A percentile compares a stretch with the other conserved stretches of the same genome.
Conservation (phyloP, 768 basidiomycete genomes). For the Chiua virens region DNA sequence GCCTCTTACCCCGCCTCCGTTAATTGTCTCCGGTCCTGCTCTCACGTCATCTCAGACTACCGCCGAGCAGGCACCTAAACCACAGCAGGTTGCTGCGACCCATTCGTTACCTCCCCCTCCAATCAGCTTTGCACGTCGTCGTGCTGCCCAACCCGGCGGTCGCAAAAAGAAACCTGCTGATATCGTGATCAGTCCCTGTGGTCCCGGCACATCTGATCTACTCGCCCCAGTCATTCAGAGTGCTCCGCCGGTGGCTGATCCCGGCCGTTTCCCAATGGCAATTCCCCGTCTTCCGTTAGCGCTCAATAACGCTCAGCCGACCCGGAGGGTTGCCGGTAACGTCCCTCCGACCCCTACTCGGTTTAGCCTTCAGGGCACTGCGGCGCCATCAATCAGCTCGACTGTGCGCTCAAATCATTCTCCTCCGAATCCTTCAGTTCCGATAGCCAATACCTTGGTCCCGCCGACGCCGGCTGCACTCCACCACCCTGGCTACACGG, state of each 20-base stretch:
- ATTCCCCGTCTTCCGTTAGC: conserved; percentile 63
- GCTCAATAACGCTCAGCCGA: conserved; percentile 42
- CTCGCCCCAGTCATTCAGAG: conserved; percentile 72
- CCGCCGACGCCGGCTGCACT: conserved; percentile 71
- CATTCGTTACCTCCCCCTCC: conserved; percentile 64
- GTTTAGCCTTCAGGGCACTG: conserved; percentile 44
- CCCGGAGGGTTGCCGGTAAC: conserved; percentile 52
- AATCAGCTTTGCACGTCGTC: conserved; percentile 75
- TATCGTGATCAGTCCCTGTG: conserved; percentile 73
- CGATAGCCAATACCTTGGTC: conserved; percentile 64
- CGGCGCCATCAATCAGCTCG: conserved; percentile 21
- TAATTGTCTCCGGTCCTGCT: conserved; percentile 24
- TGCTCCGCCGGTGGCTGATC: conserved; percentile 59
- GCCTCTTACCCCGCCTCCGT: conserved; percentile 24
- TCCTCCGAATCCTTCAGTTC: conserved; percentile 59
- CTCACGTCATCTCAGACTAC: conserved; percentile 16
- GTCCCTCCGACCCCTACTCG: conserved; percentile 76
- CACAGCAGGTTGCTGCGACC: conserved; percentile 15
- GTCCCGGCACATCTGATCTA: conserved; percentile 49
- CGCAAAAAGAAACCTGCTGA: conserved; percentile 76
- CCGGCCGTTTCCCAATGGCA: conserved; percentile 57
- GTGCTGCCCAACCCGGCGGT: conserved; percentile 60
- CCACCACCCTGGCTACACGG: conserved; percentile 57
- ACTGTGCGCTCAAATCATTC: conserved; percentile 40
- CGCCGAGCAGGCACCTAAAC: conserved; percentile 25